phyloP scores from a whole-genome alignment of 768 basidiomycete genomes.

The Amanita molliuscula region DNA sequence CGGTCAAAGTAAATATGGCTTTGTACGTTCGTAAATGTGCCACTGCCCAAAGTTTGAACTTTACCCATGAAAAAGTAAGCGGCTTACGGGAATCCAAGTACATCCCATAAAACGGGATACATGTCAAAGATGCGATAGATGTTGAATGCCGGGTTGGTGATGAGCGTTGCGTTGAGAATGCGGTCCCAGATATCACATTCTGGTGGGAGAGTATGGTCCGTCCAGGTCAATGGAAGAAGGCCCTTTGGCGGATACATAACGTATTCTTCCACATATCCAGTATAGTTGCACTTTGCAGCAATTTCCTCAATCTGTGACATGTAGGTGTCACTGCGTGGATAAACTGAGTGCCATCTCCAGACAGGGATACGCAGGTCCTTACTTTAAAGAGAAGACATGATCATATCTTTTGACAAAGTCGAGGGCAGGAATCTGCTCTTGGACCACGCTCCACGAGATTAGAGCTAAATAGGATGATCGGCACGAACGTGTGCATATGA shows the following conservation, averaged over 20 bases:
- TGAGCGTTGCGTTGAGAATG: conserved; percentile 51
- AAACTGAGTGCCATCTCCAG: neutral
- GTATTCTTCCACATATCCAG: conserved; percentile 48
- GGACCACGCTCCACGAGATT: conserved; percentile 54
- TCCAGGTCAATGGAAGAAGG: conserved; percentile 55
- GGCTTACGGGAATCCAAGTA: conserved; percentile 69
- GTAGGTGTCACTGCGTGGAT: conserved; percentile 41
- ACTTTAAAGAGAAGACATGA: conserved; percentile 68
- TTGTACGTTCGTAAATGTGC: conserved; percentile 45
- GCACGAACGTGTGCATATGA: neutral
- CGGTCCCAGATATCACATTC: conserved; percentile 63
- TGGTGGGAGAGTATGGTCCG: conserved; percentile 28
- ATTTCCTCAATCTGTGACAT: conserved; percentile 44
- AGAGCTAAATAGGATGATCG: conserved; percentile 26
- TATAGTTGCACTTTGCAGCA: conserved; percentile 49
- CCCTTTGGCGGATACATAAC: conserved; percentile 64
- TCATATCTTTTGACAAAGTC: conserved; percentile 66
- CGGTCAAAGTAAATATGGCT: conserved; percentile 64
- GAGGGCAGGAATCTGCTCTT: conserved; percentile 62
- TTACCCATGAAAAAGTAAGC: neutral
- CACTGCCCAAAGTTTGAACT: conserved; percentile 23
- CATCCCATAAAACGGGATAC: conserved; percentile 68
- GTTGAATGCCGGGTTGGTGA: conserved; percentile 67
- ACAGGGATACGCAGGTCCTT: conserved; percentile 11
- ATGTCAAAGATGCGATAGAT: conserved; percentile 73